phyloP scores from a whole-genome alignment of 257 asterid species.

The Solanum pimpinellifolium region DNA sequence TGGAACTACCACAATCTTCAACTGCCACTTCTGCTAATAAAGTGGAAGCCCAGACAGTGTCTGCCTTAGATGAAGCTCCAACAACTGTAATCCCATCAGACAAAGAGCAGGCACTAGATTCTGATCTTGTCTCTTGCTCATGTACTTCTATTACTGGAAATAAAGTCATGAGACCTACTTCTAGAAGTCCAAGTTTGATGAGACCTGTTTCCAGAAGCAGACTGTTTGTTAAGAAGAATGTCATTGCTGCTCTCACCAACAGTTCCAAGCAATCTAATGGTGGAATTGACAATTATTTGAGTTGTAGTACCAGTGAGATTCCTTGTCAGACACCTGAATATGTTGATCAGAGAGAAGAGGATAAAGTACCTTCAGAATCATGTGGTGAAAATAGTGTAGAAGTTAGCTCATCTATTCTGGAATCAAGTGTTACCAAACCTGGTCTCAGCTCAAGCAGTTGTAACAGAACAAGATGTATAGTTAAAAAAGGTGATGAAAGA shows the following conservation, averaged over 20 bases:
- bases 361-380: conserved; percentile 22
- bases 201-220: conserved; percentile 27
- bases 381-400: conserved; percentile 13
- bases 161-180: conserved; percentile 20
- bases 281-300: conserved; percentile 7
- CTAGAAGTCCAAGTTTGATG: conserved; percentile 11
- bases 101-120: conserved; percentile 14
- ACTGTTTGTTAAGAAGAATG: conserved; percentile 37
- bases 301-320: conserved; percentile 1
- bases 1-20: conserved; percentile 11
- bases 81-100: background rate
- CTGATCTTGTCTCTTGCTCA: conserved; percentile 16
- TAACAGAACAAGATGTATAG: conserved; percentile 21
- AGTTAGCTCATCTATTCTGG: conserved; percentile 12
- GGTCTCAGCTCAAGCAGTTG: conserved; percentile 6
- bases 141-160: conserved; percentile 7
- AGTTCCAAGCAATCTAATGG: conserved; percentile 16
- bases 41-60: conserved; percentile 15
- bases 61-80: conserved; percentile 15
- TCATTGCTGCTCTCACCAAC: conserved; percentile 7
- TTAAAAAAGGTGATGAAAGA: conserved; percentile 29
- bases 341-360: conserved; percentile 12
- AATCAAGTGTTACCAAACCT: conserved; percentile 10
- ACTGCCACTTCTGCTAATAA: conserved; percentile 1
- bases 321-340: conserved; percentile 22